Evolutionary conservation across 192 early-diverging fungal genomes (phyloP).

Genomic region (Backusella tuberculispora): DNA sequence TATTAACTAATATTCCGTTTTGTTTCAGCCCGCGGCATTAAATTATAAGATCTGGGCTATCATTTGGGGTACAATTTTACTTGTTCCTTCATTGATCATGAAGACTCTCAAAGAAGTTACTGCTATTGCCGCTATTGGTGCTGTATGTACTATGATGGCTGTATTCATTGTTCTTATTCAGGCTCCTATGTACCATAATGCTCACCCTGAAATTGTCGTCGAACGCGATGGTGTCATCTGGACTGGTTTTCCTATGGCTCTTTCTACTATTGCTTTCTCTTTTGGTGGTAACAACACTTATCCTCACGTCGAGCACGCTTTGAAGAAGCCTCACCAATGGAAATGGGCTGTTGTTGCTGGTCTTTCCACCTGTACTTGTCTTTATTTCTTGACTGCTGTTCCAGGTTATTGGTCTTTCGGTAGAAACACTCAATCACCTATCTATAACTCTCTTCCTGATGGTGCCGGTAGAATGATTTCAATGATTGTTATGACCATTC

Average conservation of each 20-base stretch:
- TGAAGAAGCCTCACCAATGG: constrained; percentile 74
- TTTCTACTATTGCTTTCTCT: constrained; percentile 85
- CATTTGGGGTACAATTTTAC: constrained; percentile 62
- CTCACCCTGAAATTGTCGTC: constrained; percentile 44
- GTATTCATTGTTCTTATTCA: constrained; percentile 75
- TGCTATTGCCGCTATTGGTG: constrained; percentile 75
- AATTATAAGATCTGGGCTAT: constrained; percentile 61
- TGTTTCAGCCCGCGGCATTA: constrained; percentile 30
- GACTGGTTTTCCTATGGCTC: constrained; percentile 71
- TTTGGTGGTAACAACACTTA: constrained; percentile 85
- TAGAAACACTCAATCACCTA: constrained; percentile 65
- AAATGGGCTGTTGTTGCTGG: constrained; percentile 67
- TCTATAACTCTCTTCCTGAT: constrained; percentile 73
- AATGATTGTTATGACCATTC: constrained; percentile 78
- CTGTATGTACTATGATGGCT: constrained; percentile 73
- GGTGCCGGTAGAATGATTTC: constrained; percentile 60
- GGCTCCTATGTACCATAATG: constrained; percentile 53
- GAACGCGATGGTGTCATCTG: constrained; percentile 59
- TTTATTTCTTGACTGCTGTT: constrained; percentile 74
- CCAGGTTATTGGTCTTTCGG: constrained; percentile 82
- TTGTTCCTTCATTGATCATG: constrained; percentile 72
- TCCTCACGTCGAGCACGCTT: constrained; percentile 82
- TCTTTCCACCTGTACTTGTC: constrained; percentile 67
- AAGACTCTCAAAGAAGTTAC: constrained; percentile 82
- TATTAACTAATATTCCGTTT: neutral